Percentiles rank a stretch among this genome's conserved stretches.
These are phyloP conservation scores for Decorospora gaudefroyi DNA, from an alignment of 2,329 filamentous ascomycete genomes.

Conservation along the genomic window DNA sequence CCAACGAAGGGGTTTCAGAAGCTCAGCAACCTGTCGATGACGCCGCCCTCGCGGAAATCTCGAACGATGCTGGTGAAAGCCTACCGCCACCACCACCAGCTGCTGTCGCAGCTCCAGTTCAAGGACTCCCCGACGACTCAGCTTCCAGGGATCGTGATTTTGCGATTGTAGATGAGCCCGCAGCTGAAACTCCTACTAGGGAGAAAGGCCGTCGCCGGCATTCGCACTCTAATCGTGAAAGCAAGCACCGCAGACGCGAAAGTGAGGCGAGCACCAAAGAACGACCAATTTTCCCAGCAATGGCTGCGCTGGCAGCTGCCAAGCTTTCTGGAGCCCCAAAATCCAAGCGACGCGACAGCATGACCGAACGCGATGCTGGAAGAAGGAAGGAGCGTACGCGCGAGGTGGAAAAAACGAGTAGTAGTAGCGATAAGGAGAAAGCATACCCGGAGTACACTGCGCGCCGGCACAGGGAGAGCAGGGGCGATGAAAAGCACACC, in stretches of 20 bases:
- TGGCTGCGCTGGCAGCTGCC: conserved; percentile 25
- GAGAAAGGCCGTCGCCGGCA: conserved; percentile 39
- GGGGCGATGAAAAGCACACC: conserved; percentile 34
- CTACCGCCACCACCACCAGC: neutral
- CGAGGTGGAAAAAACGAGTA: conserved; percentile 29
- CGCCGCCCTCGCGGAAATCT: conserved; percentile 2
- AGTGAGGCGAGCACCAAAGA: conserved; percentile 40
- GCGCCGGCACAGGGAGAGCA: conserved; percentile 34
- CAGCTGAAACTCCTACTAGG: conserved; percentile 24
- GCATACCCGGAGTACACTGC: conserved; percentile 35
- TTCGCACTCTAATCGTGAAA: conserved; percentile 37
- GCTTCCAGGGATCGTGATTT: conserved; percentile 30
- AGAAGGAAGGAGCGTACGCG: conserved; percentile 26
- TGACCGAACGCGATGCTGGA: conserved; percentile 36
- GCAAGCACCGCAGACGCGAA: conserved; percentile 38
- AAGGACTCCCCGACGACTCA: conserved; percentile 7
- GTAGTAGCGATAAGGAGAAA: conserved; percentile 36
- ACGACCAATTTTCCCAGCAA: conserved; percentile 23
- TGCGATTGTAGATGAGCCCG: conserved; percentile 31
- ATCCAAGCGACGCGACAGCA: conserved; percentile 40
- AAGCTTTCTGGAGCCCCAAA: conserved; percentile 29
- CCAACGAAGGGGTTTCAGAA: neutral
- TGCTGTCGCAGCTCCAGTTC: neutral
- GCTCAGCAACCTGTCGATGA: neutral
- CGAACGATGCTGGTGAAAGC: conserved; percentile 4